Base-by-base conservation (phyloP, 2,329 filamentous ascomycete species). In the Aspergillus felis region DNA sequence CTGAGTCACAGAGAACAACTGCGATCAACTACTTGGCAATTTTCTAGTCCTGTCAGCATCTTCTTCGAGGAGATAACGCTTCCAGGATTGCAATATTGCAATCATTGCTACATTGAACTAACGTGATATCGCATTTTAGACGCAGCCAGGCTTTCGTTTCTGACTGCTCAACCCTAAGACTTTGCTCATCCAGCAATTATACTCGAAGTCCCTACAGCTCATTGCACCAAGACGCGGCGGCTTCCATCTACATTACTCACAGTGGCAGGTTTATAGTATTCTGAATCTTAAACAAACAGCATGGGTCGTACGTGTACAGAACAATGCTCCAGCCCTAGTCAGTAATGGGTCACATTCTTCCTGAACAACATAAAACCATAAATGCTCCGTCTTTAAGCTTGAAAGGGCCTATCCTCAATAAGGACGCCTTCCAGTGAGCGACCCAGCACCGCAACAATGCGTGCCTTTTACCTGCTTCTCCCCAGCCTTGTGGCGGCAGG, bases 401-500 rank as follows among this genome's bases (percentile, higher is more conserved):
- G 42, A 44, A 24, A 4, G 2, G 3, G 41, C 4, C 29, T 14
- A 4, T 5, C 12, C 29, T 24, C 41, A 44, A 44, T 20, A 17
- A 44, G 22, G 41, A n/a, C 8, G n/a, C 20, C n/a, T 20, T 22
- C 10, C 10, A 2, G 24, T 44, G 3, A 46, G 20, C 20, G n/a
- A 22, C 20, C 12, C 20, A 10, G n/a, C 3, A 38, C 14, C 32
- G 14, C 4, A 41, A 38, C 29, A 3, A 61, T 61, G 59, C 49
- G n/a, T 41, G 6, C 32, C 25, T 24, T 50, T n/a, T 47, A 41
- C 8, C 42, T 22, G 20, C 4, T 22, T 50, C 12, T 55, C 5
- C 27, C 50, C 14, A 12, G 53, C 50, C 32, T 56, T 20, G 44
- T 46, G 3, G 55, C 38, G 24, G 52, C 42, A 5, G 60, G 58